Conservation (phyloP, 179 eudicot species). For the Carnegiea gigantea region DNA sequence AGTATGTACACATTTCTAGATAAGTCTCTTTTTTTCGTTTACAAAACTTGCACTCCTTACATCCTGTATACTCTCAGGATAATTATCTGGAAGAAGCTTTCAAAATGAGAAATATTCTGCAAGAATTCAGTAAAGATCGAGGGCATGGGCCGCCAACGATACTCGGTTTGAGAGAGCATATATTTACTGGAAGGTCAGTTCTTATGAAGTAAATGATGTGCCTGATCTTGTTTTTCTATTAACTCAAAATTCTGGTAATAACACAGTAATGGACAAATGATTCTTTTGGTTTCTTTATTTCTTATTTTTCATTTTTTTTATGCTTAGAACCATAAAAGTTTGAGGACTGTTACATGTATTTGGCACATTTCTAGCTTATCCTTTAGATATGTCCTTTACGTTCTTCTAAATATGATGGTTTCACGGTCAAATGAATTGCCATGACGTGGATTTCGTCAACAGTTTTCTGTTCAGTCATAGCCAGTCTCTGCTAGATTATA, state of each 20-base stretch:
- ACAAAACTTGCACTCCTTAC: constrained; percentile 11
- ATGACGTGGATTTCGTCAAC: no score
- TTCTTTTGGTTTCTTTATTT: background rate
- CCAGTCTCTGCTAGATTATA: no score
- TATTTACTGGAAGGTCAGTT: constrained; percentile 98
- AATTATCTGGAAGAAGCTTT: constrained; percentile 96
- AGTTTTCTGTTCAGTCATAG: no score
- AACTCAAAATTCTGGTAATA: background rate
- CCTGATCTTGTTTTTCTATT: background rate
- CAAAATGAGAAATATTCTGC: constrained; percentile 86
- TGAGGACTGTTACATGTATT: no score
- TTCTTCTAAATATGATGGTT: no score
- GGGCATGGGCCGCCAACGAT: constrained; percentile 70
- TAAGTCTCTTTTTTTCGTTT: background rate
- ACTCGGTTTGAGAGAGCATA: constrained; percentile 94
- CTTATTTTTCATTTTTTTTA: background rate
- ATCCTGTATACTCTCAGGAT: constrained; percentile 55
- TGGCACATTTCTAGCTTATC: no score
- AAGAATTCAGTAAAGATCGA: constrained; percentile 62
- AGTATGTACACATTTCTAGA: constrained; percentile 39
- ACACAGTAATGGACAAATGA: background rate
- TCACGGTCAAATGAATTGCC: no score
- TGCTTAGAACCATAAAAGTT: background rate
- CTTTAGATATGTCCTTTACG: no score
- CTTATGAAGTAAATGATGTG: constrained; percentile 14